phyloP scores from a whole-genome alignment of 176 grass and related monocot genomes.

The Themeda triandra region DNA sequence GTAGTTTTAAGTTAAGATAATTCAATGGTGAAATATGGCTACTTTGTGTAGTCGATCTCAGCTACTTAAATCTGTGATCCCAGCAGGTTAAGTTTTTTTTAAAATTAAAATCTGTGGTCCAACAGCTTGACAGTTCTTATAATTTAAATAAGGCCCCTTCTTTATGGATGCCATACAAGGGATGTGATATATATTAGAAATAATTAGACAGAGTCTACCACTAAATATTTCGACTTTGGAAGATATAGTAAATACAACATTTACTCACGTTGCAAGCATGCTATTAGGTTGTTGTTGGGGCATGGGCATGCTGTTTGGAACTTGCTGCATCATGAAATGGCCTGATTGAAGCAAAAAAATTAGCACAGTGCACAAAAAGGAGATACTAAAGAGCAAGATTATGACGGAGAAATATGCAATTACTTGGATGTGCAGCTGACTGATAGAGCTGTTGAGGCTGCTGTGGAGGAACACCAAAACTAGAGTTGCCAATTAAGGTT shows the following conservation, averaged over 20 bases:
- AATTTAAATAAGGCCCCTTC: not conserved
- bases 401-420: slow-evolving; percentile 23
- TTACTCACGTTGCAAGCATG: slow-evolving; percentile 48
- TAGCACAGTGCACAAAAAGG: slow-evolving; percentile 13
- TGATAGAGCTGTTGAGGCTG: slow-evolving; percentile 53
- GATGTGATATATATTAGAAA: not conserved
- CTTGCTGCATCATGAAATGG: slow-evolving; percentile 74
- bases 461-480: slow-evolving; percentile 58
- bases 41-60: not conserved
- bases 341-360: slow-evolving; percentile 56
- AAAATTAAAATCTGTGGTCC: not conserved
- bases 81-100: not conserved
- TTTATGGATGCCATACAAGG: not conserved
- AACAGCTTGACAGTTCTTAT: not conserved
- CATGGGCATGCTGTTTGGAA: slow-evolving; percentile 52
- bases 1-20: not conserved
- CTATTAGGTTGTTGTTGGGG: slow-evolving; percentile 56
- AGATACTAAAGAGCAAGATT: not conserved
- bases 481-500: slow-evolving; percentile 51
- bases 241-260: slow-evolving; percentile 1
- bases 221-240: slow-evolving; percentile 12
- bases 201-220: slow-evolving; percentile 4
- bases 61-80: not conserved
- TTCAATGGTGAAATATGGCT: not conserved
- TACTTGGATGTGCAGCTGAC: slow-evolving; percentile 67